phyloP scores from a whole-genome alignment of 2,329 filamentous ascomycete species.

The Nigrospora sphaerica region DNA sequence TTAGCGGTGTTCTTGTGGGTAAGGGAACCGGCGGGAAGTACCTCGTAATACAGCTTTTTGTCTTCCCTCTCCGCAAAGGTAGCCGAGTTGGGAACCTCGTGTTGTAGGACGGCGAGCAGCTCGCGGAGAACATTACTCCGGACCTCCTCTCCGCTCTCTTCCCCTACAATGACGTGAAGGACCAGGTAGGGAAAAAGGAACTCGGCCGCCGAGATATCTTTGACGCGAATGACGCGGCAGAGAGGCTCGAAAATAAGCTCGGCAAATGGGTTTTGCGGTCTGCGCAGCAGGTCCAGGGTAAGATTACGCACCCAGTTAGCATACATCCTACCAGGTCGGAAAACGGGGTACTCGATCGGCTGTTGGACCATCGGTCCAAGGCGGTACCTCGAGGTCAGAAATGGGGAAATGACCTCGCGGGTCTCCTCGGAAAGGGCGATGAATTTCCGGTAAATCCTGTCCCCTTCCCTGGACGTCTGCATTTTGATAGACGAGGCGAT shows the following conservation, averaged over 20 bases:
- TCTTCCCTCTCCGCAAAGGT: constrained; percentile 62
- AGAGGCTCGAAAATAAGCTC: constrained; percentile 74
- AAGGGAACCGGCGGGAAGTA: constrained; percentile 25
- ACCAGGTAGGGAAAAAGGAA: constrained; percentile 86
- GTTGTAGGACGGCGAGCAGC: constrained; percentile 64
- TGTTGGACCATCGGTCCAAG: constrained; percentile 56
- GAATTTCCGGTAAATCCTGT: constrained; percentile 67
- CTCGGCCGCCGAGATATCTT: constrained; percentile 77
- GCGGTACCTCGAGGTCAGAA: constrained; percentile 75
- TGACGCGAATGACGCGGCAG: constrained; percentile 73
- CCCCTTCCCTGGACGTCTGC: constrained; percentile 37
- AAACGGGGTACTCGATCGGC: constrained; percentile 69
- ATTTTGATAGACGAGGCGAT: constrained; percentile 52
- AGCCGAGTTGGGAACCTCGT: constrained; percentile 43
- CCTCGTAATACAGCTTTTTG: constrained; percentile 80
- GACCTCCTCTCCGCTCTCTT: constrained; percentile 52
- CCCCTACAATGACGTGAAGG: constrained; percentile 73
- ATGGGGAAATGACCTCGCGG: constrained; percentile 78
- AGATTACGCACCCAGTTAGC: constrained; percentile 75
- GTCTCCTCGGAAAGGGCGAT: constrained; percentile 67
- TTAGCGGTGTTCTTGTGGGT: constrained; percentile 10
- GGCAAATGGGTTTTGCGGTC: constrained; percentile 67
- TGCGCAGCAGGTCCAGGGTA: constrained; percentile 74
- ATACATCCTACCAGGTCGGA: constrained; percentile 60
- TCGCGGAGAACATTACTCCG: constrained; percentile 63